Conservation (phyloP, 441 rosid species). For the Lagerstroemia fauriei region DNA sequence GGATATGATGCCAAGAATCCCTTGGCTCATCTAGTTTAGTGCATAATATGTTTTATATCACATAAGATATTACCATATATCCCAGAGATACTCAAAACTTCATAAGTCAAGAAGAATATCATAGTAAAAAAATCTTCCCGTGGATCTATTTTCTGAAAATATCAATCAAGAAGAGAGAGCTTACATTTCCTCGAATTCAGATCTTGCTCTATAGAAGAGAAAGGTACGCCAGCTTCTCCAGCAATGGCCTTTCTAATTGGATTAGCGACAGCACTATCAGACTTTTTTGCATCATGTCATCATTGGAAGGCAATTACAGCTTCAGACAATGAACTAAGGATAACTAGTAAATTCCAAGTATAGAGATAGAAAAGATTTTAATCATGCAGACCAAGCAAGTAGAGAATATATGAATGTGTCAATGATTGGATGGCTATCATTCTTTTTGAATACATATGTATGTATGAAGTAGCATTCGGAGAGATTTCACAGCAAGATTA, state of each 20-base stretch:
- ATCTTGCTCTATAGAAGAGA: conserved; percentile 92
- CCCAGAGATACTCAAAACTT: neutral
- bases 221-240: conserved; percentile 99
- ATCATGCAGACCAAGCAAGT: neutral
- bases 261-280: conserved; percentile 1
- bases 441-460: neutral
- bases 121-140: neutral
- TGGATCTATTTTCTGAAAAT: neutral
- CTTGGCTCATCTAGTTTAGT: neutral
- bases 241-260: conserved; percentile 81
- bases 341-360: neutral
- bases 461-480: neutral
- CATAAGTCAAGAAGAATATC: neutral
- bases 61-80: neutral
- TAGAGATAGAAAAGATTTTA: neutral
- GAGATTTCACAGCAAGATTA: neutral
- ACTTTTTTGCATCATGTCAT: neutral
- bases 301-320: neutral
- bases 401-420: neutral
- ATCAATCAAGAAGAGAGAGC: conserved; percentile 23
- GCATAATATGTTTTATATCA: neutral
- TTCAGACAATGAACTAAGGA: neutral
- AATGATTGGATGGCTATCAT: neutral
- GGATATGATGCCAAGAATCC: neutral
- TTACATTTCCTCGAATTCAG: conserved; percentile 99